phyloP scores from a whole-genome alignment of 1,139 yeast genomes.

The Zygotorulaspora mrakii region DNA sequence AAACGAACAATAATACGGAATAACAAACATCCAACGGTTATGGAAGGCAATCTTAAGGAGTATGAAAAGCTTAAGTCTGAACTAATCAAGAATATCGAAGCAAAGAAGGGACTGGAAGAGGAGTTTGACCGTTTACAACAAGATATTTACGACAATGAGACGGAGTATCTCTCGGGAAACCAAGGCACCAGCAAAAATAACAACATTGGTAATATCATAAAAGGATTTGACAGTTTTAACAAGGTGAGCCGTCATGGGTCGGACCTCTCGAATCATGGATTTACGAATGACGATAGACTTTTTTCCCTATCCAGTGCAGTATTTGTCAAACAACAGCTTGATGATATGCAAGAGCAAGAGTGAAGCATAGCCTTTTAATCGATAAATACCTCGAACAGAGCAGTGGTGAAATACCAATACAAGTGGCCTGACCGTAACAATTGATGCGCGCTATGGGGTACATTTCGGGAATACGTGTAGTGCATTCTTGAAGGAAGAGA shows the following conservation, averaged over 20 bases:
- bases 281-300: slow-evolving; percentile 78
- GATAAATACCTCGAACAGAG: too few relatives aligned
- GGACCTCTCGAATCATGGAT: slow-evolving; percentile 45
- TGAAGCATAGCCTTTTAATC: not conserved
- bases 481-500: too few relatives aligned
- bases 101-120: slow-evolving; percentile 62
- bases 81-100: slow-evolving; percentile 59
- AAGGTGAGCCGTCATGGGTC: slow-evolving; percentile 47
- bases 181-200: slow-evolving; percentile 29
- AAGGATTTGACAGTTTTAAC: slow-evolving; percentile 82
- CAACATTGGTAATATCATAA: slow-evolving; percentile 73
- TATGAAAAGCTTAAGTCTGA: slow-evolving; percentile 68
- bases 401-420: too few relatives aligned
- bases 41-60: slow-evolving; percentile 42
- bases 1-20: not conserved
- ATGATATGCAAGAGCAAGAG: slow-evolving; percentile 11
- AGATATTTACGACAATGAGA: slow-evolving; percentile 75
- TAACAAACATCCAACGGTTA: slow-evolving; percentile 3
- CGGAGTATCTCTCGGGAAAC: slow-evolving; percentile 69
- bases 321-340: slow-evolving; percentile 51
- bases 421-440: not conserved
- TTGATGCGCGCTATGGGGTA: too few relatives aligned
- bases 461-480: too few relatives aligned
- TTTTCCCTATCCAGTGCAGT: slow-evolving; percentile 78
- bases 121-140: slow-evolving; percentile 67